Base-by-base conservation (phyloP, 805 yeast genomes). In the Scheffersomyces coipomensis region DNA sequence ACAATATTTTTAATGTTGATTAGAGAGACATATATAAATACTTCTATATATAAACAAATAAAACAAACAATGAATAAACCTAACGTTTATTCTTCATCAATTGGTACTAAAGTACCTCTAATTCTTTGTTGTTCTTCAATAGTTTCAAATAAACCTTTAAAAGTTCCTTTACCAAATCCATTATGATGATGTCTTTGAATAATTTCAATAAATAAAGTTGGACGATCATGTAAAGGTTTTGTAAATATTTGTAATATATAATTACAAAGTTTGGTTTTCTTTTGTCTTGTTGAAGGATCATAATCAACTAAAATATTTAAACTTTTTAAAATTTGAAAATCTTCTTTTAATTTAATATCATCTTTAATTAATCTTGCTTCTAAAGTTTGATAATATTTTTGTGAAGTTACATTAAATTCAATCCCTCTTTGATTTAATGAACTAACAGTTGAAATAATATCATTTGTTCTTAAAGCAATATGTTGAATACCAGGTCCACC, bases 101-200 rank as follows among this genome's bases (percentile, higher is more conserved):
- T 32, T 12, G 37, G 30, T 10, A 52, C 52, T 19, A 79, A 59
- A 12, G 87, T 87, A 1, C 95, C 95, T 37, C 96, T 75, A 36
- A 61, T 53, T 40, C 58, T 69, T 56, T 88, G 96, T 48, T 86
- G 90, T n/a, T 72, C 71, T 57, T 88, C 96, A 41, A 88, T 79
- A 5, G 85, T 78, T 54, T 87, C 90, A 54, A 85, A 88, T 27
- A 88, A 64, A 0, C 93, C 85, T 56, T 80, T 84, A 66, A 88
- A 88, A 44, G 89, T 88, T 2, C 96, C 96, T 35, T 88, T 88
- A 1, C 96, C 96, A 61, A 88, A 88, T 0, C 96, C 96, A 44
- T 82, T 75, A 56, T 85, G 90, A 52, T 85, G 83, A 49, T 74
- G 70, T 44, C 96, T 73, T 61, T 88, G 93, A 45, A 88, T 88